Base-by-base conservation (phyloP, 371 early-diverging fungal species). In the Rhizopus sp. region DNA sequence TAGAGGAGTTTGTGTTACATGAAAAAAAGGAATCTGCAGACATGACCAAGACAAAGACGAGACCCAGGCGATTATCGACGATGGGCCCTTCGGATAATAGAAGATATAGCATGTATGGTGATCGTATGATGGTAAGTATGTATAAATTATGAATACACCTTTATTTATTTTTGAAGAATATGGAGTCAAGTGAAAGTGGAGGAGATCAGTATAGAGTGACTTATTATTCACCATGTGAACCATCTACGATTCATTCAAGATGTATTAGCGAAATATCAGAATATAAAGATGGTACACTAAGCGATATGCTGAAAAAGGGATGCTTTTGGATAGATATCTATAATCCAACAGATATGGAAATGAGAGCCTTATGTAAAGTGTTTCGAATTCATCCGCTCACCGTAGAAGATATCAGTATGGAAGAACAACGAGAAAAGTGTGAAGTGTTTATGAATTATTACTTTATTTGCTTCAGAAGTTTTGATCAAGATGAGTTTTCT, bases 391-490 rank as follows among this genome's bases (percentile, higher is more conserved):
- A 97, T 62, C 94, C 97, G 16, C 69, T 97, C 45, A 95, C 96
- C 0, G 82, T 83, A 23, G 96, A 97, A 74, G 97, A 95, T 59
- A 92, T 97, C 55, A 84, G 86, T 62, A 91, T 90, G 52, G 88
- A 94, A 64, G 97, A 96, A 46, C 85, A 83, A 31, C 83, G 97
- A 5, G 96, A 96, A 67, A 97, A 97, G 64, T 93, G 93, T 63
- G 96, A 96, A 65, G 82, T 91, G 13, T 95, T 93, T 57, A 72
- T 84, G 23, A 89, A 88, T 55, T 97, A 97, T 75, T 92, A 93
- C 60, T 96, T 96, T 80, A 82, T 95, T 33, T 87, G 89, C 64
- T 91, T 95, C 67, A 81, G 93, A 55, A 79, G 88, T 9, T 88
- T 90, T 68, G 89, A 90, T 46, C 80, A 75, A 58, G 81, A 89